Evolutionary conservation across 768 basidiomycete genomes (phyloP), one percentile per base, ranked within the genome.

Genomic region (Cystofilobasidium bisporidii): DNA sequence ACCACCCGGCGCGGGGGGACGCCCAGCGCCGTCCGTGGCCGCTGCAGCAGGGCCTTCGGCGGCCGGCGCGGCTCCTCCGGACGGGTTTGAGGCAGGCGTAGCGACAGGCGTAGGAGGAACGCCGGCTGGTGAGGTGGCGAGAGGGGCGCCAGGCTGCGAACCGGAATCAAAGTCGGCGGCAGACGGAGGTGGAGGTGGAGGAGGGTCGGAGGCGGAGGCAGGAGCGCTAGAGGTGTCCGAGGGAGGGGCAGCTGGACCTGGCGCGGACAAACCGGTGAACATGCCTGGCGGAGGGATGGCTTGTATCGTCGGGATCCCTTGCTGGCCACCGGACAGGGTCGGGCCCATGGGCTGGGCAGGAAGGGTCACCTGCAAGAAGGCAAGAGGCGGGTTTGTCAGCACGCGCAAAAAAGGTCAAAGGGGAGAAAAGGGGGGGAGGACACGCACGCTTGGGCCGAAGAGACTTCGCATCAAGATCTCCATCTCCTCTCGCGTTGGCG

Each of bases 401-500:
- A 11, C n/a, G 20, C 22, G 22, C 9, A n/a, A n/a, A n/a, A n/a
- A n/a, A n/a, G n/a, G 22, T 10, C 9, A 50, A 5, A 50, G 20
- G 10, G n/a, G 26, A 20, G 10, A 24, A 24, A n/a, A n/a, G n/a
- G n/a, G 6, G 22, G 4, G 10, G 48, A 50, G n/a, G 45, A 4
- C 43, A 56, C 53, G 26, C 11, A 56, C 53, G 2, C 9, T 2
- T 8, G 53, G 53, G 4, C 53, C 53, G 28, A 56, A 56, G 6
- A 56, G 53, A 18, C 53, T 56, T 2, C 53, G 26, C 53, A 56
- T 56, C 28, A 56, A 30, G 30, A 20, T n/a, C 53, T 56, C 53
- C 53, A 56, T 56, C 53, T 56, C 53, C 6, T 56, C 53, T 6
- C 53, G 12, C 53, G 53, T 56, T 30, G 53, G 53, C 2, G 53